Conservation (phyloP, 1,139 yeast species). For the Pichia sp. region DNA sequence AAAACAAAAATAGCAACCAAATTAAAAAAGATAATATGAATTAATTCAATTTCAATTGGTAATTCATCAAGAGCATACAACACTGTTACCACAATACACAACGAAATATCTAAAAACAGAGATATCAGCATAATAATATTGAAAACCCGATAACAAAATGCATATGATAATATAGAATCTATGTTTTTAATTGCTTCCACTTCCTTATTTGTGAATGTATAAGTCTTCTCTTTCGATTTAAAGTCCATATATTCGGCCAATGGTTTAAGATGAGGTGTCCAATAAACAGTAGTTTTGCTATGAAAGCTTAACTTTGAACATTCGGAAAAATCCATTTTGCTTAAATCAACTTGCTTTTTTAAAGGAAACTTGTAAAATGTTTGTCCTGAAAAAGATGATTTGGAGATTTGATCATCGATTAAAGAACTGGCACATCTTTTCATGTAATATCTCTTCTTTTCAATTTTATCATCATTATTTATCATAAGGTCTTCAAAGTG, state of each 20-base stretch:
- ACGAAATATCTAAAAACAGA: not conserved
- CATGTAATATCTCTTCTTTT: not conserved
- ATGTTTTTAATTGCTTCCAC: slow-evolving; percentile 3
- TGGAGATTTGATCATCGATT: not conserved
- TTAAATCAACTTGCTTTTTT: not conserved
- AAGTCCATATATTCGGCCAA: slow-evolving; percentile 8
- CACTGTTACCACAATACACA: not conserved
- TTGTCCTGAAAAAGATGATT: not conserved
- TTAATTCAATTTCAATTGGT: slow-evolving; percentile 6
- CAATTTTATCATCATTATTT: not conserved
- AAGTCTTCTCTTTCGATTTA: not conserved
- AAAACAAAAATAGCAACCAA: slow-evolving; percentile 7
- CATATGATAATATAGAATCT: slow-evolving; percentile 2
- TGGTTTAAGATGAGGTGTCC: slow-evolving; percentile 3
- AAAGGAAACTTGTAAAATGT: not conserved
- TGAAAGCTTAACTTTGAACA: slow-evolving; percentile 1
- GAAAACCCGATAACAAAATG: slow-evolving; percentile 3
- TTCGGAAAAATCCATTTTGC: slow-evolving; percentile 1
- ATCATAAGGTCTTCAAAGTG: not conserved
- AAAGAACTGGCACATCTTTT: no score
- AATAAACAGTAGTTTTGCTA: slow-evolving; percentile 3
- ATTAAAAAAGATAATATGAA: slow-evolving; percentile 13
- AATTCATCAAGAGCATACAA: not conserved
- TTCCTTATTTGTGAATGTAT: slow-evolving; percentile 5
- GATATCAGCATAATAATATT: slow-evolving; percentile 5